phyloP scores from a whole-genome alignment of 371 early-diverging fungal genomes.

The Mucor lusitanicus region DNA sequence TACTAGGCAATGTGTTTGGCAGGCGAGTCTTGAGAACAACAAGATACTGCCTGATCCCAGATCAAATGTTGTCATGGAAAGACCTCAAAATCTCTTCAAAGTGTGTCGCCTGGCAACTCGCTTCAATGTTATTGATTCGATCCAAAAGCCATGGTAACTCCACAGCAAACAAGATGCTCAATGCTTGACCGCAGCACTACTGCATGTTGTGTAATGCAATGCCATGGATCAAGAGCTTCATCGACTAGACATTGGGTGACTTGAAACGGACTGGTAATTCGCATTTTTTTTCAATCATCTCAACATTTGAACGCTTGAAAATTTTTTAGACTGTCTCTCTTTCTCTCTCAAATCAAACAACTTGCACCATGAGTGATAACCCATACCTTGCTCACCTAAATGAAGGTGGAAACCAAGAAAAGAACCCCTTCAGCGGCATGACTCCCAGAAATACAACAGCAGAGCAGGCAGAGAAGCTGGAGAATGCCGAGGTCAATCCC shows the following conservation, averaged over 20 bases:
- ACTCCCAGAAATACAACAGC: constrained; percentile 72
- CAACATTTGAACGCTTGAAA: neutral
- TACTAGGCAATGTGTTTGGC: too few relatives aligned
- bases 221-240: too few relatives aligned
- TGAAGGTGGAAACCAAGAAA: constrained; percentile 34
- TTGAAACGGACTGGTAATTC: neutral
- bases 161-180: too few relatives aligned
- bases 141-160: too few relatives aligned
- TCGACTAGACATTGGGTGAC: neutral
- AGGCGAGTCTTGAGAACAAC: too few relatives aligned
- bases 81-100: too few relatives aligned
- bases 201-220: too few relatives aligned
- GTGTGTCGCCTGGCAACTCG: too few relatives aligned
- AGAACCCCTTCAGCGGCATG: constrained; percentile 47
- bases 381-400: constrained; percentile 67
- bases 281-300: neutral
- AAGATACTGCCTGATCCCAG: too few relatives aligned
- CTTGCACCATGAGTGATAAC: constrained; percentile 45
- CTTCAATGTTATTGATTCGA: too few relatives aligned
- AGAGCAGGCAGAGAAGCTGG: constrained; percentile 69
- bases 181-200: too few relatives aligned
- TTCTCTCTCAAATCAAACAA: neutral
- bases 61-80: too few relatives aligned
- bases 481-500: constrained; percentile 77
- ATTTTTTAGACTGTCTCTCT: neutral